These are phyloP conservation scores for Abortiporus biennis DNA, from an alignment of 1,284 basidiomycete genomes.

Conservation along the genomic window DNA sequence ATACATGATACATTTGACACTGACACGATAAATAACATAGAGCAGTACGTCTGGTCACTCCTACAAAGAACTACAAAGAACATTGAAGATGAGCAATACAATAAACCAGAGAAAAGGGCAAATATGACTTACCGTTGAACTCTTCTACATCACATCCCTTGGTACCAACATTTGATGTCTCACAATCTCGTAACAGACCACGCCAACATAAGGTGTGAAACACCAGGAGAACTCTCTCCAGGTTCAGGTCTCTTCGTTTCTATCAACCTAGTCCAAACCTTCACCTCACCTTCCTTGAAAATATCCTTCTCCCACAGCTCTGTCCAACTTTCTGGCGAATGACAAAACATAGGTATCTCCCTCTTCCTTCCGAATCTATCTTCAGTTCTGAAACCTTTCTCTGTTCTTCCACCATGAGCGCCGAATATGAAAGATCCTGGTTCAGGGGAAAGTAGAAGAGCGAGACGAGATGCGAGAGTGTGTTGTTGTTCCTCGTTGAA, in stretches of 20 bases:
- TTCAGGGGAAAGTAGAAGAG: slow-evolving; percentile 31
- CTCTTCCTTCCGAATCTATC: slow-evolving; percentile 8
- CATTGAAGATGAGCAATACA: too few species aligned
- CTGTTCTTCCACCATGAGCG: slow-evolving; percentile 17
- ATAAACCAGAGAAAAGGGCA: too few species aligned
- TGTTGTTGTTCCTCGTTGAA: slow-evolving; percentile 38
- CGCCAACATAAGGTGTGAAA: not conserved
- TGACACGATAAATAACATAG: too few species aligned
- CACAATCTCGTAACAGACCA: slow-evolving; percentile 26
- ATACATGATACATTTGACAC: too few species aligned
- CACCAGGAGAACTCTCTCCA: not conserved
- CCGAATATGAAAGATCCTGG: slow-evolving; percentile 35
- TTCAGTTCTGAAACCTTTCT: slow-evolving; percentile 19
- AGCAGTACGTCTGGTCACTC: too few species aligned
- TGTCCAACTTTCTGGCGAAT: slow-evolving; percentile 33
- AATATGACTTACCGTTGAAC: too few species aligned
- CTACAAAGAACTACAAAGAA: too few species aligned
- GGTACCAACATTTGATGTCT: too few species aligned
- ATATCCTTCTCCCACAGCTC: slow-evolving; percentile 37
- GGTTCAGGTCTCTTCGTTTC: slow-evolving; percentile 7
- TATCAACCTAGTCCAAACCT: slow-evolving; percentile 25
- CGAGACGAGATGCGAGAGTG: slow-evolving; percentile 31
- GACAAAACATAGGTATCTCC: slow-evolving; percentile 21
- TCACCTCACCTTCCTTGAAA: slow-evolving; percentile 31
- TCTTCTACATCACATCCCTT: too few species aligned